A percentile compares a stretch with the other conserved stretches of the same genome.
Evolutionary conservation across 495 filamentous ascomycete species (phyloP).

Genomic region (Letharia columbiana): DNA sequence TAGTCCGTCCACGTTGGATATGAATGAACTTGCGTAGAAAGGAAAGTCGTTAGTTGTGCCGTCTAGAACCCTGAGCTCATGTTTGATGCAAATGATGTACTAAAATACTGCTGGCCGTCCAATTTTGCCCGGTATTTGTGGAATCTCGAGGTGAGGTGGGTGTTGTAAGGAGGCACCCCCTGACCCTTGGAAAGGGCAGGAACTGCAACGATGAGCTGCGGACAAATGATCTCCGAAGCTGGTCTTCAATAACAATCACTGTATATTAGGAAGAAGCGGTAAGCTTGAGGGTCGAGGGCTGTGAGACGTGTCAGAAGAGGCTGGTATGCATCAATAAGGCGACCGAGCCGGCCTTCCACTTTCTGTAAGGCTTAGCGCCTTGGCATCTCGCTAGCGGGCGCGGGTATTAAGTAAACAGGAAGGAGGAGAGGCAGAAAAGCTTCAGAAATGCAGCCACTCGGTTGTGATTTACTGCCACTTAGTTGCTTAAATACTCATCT

Average conservation of each 20-base stretch:
- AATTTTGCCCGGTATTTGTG: slow-evolving; percentile 4
- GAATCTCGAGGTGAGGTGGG: slow-evolving; percentile 3
- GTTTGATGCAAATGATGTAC: neutral
- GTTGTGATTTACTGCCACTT: neutral
- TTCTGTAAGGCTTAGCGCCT: neutral
- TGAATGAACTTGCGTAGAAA: neutral
- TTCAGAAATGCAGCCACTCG: neutral
- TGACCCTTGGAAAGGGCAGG: slow-evolving; percentile 8
- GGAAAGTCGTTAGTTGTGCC: neutral
- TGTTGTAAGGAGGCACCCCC: slow-evolving; percentile 1
- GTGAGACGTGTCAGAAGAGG: slow-evolving; percentile 9
- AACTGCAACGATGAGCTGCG: slow-evolving; percentile 13
- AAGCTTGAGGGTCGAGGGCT: slow-evolving; percentile 11
- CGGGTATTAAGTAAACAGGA: neutral
- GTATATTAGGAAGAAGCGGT: slow-evolving; percentile 13
- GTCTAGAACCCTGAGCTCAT: slow-evolving; percentile 7
- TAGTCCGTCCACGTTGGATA: neutral
- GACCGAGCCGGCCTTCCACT: slow-evolving; percentile 1
- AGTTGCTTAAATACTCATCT: neutral
- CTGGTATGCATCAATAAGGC: neutral
- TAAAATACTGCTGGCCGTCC: neutral
- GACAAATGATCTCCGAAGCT: slow-evolving; percentile 3
- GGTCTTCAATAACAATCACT: neutral
- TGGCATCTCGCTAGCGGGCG: neutral
- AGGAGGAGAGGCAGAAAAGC: neutral